These are phyloP conservation scores for Pseudophaeomoniella oleicola DNA, from an alignment of 2,329 filamentous ascomycete species.

Conservation along the genomic window DNA sequence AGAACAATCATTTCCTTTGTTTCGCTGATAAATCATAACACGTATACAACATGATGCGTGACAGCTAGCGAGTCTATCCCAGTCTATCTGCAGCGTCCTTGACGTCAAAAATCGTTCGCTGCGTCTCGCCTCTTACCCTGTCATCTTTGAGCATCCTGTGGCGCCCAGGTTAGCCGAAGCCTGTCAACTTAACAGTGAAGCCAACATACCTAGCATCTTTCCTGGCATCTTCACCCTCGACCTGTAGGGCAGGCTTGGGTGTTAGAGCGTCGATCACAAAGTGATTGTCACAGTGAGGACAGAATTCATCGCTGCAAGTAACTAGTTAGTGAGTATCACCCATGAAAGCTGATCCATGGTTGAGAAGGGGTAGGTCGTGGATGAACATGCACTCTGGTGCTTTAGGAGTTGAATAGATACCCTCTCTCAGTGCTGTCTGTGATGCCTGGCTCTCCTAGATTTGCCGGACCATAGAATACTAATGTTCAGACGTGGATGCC, in stretches of 20 bases:
- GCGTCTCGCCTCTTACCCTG: constrained; percentile 45
- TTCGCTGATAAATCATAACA: too few relatives aligned
- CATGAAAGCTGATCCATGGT: not conserved
- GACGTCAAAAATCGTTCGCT: constrained; percentile 60
- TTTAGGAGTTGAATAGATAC: too few relatives aligned
- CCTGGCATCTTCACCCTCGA: constrained; percentile 83
- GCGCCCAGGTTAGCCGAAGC: not conserved
- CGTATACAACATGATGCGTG: not conserved
- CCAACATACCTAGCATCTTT: constrained; percentile 51
- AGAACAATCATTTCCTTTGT: too few relatives aligned
- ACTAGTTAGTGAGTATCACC: constrained; percentile 1
- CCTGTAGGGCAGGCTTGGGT: constrained; percentile 65
- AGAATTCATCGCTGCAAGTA: constrained; percentile 70
- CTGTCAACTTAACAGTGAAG: not conserved
- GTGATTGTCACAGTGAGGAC: constrained; percentile 97
- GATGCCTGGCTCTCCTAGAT: too few relatives aligned
- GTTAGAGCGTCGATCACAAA: constrained; percentile 82
- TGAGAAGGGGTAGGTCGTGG: not conserved
- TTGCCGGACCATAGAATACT: too few relatives aligned
- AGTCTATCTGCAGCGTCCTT: constrained; percentile 60
- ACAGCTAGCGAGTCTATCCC: constrained; percentile 34
- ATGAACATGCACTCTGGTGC: too few relatives aligned
- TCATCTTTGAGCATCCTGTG: constrained; percentile 81
- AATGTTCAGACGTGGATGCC: too few relatives aligned
- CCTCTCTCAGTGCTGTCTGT: too few relatives aligned